Base-by-base conservation (phyloP, 2,329 filamentous ascomycete species). In the Tympanopsis confertula region DNA sequence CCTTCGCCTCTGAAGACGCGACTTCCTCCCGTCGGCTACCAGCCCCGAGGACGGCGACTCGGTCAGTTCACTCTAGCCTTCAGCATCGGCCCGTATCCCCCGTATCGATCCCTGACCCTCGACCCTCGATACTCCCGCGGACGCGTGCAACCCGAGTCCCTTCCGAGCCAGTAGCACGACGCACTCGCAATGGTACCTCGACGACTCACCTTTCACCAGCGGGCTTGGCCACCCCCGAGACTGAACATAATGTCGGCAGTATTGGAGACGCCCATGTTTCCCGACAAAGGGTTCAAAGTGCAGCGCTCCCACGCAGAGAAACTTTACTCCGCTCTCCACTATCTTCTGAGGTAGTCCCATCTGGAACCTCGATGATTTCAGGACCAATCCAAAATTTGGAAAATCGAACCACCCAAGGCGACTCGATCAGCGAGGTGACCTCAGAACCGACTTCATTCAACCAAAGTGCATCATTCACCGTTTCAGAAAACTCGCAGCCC, bases 291-390 rank as follows among this genome's bases (percentile, higher is more conserved):
- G 15, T 33, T 13, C 30, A 33, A 12, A 33, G 30, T 17, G 30
- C 30, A 18, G 30, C 30, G 10, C 12, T 33, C 15, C 30, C 30
- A 13, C 30, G 30, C 7, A 33, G 30, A 17, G 30, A 10, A 7
- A 10, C 30, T 7, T 10, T 10, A 10, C 17, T 33, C 10, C 30
- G 30, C 15, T 33, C 30, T 10, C 30, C 30, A 12, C 30, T 33
- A 17, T 33, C 30, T 33, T 33, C 30, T 13, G 30, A 33, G 17
- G 30, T 33, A 12, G 30, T n/a, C n/a, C n/a, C n/a, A n/a, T n/a
- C n/a, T n/a, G n/a, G n/a, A n/a, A n/a, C n/a, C n/a, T n/a, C n/a
- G n/a, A n/a, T n/a, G n/a, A n/a, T n/a, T n/a, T n/a, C n/a, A n/a
- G n/a, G n/a, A n/a, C n/a, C n/a, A n/a, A n/a, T n/a, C n/a, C n/a